Percentiles rank a stretch among this genome's conserved stretches.
Conservation (phyloP, 768 basidiomycete genomes). For the Ramaria sp. region DNA sequence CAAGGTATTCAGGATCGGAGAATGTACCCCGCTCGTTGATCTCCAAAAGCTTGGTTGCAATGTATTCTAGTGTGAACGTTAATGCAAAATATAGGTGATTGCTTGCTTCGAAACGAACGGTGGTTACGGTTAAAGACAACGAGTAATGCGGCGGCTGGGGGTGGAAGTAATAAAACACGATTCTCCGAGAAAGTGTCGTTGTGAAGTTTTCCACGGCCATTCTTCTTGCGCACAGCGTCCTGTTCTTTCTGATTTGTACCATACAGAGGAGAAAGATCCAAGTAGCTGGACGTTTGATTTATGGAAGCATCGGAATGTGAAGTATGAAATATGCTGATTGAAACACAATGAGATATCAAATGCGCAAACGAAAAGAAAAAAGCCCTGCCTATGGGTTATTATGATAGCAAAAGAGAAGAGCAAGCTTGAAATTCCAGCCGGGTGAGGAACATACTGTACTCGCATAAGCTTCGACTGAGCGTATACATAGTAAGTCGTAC, state of each 20-base stretch:
- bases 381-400: conserved; percentile 64
- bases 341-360: not conserved
- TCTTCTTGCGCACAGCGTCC: conserved; percentile 42
- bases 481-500: conserved; percentile 8
- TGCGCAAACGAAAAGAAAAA: conserved; percentile 3
- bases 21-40: conserved; percentile 61
- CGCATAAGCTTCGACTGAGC: not conserved
- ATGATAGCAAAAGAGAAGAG: conserved; percentile 75
- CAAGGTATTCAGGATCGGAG: conserved; percentile 13
- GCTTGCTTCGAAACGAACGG: not conserved
- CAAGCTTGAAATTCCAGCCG: conserved; percentile 59
- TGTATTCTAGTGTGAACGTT: conserved; percentile 36
- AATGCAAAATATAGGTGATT: not conserved
- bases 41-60: conserved; percentile 52
- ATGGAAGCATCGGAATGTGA: conserved; percentile 33
- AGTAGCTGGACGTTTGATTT: conserved; percentile 62
- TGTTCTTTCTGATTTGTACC: conserved; percentile 41
- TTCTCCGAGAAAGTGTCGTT: conserved; percentile 62
- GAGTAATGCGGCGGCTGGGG: conserved; percentile 54
- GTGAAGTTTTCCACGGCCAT: conserved; percentile 58
- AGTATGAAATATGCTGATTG: conserved; percentile 46
- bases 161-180: conserved; percentile 61
- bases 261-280: conserved; percentile 68
- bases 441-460: conserved; percentile 34
- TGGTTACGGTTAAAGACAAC: conserved; percentile 66